phyloP scores from a whole-genome alignment of 352 stramenopile species.

The Lagenidium sp. region DNA sequence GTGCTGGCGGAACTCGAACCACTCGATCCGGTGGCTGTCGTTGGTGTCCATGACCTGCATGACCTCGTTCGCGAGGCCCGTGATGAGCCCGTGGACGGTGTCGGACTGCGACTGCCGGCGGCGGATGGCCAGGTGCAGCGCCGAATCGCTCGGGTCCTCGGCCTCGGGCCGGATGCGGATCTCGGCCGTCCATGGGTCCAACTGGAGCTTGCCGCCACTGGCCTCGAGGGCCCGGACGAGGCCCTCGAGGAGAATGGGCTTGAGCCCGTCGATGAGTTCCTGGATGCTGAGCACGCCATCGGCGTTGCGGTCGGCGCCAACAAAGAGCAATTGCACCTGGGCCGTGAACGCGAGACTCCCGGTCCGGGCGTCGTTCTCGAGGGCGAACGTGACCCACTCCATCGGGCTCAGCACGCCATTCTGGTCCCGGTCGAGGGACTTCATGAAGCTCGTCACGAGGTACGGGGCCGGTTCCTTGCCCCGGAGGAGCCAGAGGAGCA shows the following conservation, averaged over 20 bases:
- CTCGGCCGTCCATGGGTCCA: neutral
- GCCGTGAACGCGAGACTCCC: conserved; percentile 33
- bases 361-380: conserved; percentile 34
- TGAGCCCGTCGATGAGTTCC: conserved; percentile 37
- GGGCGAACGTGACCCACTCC: conserved; percentile 62
- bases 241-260: conserved; percentile 25
- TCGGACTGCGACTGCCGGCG: conserved; percentile 19
- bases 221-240: conserved; percentile 6
- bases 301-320: conserved; percentile 36
- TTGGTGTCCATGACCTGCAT: conserved; percentile 49
- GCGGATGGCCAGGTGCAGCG: neutral
- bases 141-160: neutral
- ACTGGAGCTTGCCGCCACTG: neutral
- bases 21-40: conserved; percentile 50
- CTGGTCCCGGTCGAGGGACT: conserved; percentile 42
- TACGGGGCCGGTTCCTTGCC: conserved; percentile 37
- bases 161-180: neutral
- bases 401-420: conserved; percentile 41
- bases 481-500: conserved; percentile 60
- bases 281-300: conserved; percentile 41
- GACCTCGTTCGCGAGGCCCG: conserved; percentile 41
- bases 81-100: conserved; percentile 28
- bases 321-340: conserved; percentile 49
- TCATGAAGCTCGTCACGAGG: conserved; percentile 41
- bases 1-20: conserved; percentile 69